Evolutionary conservation across 2,329 filamentous ascomycete genomes (phyloP).

Genomic region (Hymenoscyphus occultus): DNA sequence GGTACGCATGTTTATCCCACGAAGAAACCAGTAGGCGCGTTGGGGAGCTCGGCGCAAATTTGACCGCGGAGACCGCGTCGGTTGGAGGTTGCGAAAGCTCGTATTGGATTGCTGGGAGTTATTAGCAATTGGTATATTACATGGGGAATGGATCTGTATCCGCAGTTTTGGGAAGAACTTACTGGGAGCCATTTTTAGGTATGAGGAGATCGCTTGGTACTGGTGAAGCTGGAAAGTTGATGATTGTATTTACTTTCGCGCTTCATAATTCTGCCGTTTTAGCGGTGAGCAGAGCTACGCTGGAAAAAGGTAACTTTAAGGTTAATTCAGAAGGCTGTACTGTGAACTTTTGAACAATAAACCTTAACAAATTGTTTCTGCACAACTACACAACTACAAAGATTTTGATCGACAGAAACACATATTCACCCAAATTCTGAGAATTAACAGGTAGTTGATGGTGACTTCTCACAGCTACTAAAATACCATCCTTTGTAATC

Average conservation of each 20-base stretch:
- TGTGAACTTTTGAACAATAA: neutral
- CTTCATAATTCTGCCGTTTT: slow-evolving; percentile 6
- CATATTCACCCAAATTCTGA: neutral
- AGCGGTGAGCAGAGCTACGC: neutral
- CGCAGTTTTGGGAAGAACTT: slow-evolving; percentile 22
- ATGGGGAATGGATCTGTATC: neutral
- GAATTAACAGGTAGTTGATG: no score
- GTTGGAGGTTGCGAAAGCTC: slow-evolving; percentile 77
- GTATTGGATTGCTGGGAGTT: slow-evolving; percentile 63
- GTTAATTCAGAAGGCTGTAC: neutral
- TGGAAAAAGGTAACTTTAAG: neutral
- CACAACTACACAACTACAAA: neutral
- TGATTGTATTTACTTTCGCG: slow-evolving; percentile 8
- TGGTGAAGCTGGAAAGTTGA: neutral
- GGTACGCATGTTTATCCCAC: slow-evolving; percentile 90
- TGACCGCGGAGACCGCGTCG: slow-evolving; percentile 83
- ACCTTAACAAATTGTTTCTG: neutral
- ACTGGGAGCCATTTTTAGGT: slow-evolving; percentile 42
- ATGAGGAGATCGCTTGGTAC: neutral
- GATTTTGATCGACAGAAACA: neutral
- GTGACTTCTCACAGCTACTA: neutral
- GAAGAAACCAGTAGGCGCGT: slow-evolving; percentile 83
- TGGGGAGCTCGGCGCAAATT: slow-evolving; percentile 76
- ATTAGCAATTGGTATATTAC: slow-evolving; percentile 16
- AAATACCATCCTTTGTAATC: neutral